Conservation (phyloP, 768 basidiomycete genomes). For the Clavulina sp. region DNA sequence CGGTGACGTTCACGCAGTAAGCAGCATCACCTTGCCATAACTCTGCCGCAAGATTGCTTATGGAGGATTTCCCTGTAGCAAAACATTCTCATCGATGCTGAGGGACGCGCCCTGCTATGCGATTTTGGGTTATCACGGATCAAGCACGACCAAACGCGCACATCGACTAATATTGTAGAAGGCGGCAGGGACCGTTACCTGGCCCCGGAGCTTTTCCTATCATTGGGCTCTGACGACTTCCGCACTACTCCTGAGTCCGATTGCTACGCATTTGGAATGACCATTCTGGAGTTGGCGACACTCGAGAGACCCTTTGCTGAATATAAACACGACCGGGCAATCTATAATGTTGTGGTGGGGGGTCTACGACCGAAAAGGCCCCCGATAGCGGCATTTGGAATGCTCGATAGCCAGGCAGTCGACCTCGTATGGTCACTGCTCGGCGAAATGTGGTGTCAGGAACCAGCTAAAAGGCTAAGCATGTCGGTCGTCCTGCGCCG, state of each 20-base stretch:
- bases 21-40: no score
- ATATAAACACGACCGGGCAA: neutral
- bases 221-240: neutral
- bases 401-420: no score
- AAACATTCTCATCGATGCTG: slow-evolving; percentile 21
- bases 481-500: no score
- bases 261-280: neutral
- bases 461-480: no score
- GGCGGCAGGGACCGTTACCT: neutral
- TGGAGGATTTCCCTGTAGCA: no score
- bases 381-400: no score
- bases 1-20: no score
- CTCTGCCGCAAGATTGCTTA: no score
- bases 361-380: no score
- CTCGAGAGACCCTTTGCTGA: neutral
- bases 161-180: neutral
- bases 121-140: neutral
- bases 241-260: neutral
- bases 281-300: neutral
- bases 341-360: no score
- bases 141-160: neutral
- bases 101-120: neutral
- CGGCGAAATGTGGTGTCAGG: no score
- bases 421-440: no score
- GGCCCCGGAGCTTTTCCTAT: neutral